These are phyloP conservation scores for Pichia heedii DNA, from an alignment of 805 yeast species.

Conservation along the genomic window DNA sequence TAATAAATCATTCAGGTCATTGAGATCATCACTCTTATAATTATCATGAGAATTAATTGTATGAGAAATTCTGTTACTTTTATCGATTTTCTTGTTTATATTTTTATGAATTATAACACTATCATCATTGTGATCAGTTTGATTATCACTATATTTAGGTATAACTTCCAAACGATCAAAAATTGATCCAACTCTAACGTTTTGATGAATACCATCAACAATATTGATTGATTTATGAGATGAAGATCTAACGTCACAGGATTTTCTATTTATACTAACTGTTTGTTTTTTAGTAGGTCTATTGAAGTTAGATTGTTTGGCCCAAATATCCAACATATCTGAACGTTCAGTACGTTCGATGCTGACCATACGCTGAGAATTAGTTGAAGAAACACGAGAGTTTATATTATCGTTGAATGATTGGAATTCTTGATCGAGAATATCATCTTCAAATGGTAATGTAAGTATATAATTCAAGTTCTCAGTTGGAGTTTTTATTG, in stretches of 20 bases:
- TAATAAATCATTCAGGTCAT: too few species aligned
- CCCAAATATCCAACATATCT: conserved; percentile 26
- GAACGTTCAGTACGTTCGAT: conserved; percentile 2
- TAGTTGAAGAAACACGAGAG: conserved; percentile 6
- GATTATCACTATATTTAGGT: conserved; percentile 1
- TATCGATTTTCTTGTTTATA: too few species aligned
- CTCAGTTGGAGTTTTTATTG: too few species aligned
- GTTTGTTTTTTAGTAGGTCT: conserved; percentile 6
- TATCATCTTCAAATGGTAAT: conserved; percentile 37
- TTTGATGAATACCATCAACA: too few species aligned
- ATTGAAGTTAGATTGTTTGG: conserved; percentile 23
- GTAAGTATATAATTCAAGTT: too few species aligned
- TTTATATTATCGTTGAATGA: conserved; percentile 24
- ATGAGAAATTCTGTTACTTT: too few species aligned
- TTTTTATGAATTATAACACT: too few species aligned
- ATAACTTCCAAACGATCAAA: conserved; percentile 10
- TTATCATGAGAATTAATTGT: too few species aligned
- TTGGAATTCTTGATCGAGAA: conserved; percentile 24
- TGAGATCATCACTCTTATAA: too few species aligned
- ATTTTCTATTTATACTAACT: conserved; percentile 17
- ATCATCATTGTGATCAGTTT: background rate
- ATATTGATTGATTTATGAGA: conserved; percentile 18
- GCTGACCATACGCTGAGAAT: conserved; percentile 7
- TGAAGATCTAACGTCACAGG: conserved; percentile 21
- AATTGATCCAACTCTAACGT: conserved; percentile 3